Percentiles rank a stretch among this genome's conserved stretches.
phyloP scores from a whole-genome alignment of 2,329 filamentous ascomycete species.

The Neonectria coccinea region DNA sequence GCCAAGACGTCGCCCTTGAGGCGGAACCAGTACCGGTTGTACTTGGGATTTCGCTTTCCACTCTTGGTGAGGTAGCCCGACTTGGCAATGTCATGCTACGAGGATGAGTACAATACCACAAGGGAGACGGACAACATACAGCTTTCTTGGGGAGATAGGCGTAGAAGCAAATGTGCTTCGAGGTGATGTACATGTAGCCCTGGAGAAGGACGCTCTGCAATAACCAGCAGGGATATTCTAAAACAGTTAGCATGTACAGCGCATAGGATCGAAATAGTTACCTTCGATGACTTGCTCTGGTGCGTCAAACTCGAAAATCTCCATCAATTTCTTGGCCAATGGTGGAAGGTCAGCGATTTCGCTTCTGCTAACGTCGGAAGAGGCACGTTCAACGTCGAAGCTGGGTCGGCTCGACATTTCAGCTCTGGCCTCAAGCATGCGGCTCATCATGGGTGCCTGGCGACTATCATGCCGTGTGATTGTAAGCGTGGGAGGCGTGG shows the following conservation, averaged over 20 bases:
- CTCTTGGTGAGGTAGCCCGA: constrained; percentile 91
- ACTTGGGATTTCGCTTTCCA: constrained; percentile 87
- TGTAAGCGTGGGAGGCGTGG: constrained; percentile 41
- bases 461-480: constrained; percentile 52
- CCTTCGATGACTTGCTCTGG: constrained; percentile 87
- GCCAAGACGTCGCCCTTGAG: constrained; percentile 92
- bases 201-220: constrained; percentile 92
- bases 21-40: constrained; percentile 92
- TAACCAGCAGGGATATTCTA: constrained; percentile 94
- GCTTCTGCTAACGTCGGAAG: constrained; percentile 53
- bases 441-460: constrained; percentile 78
- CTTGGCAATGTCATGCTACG: constrained; percentile 78
- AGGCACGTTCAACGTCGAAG: constrained; percentile 65
- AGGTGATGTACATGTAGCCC: constrained; percentile 95
- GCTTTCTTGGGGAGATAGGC: constrained; percentile 96
- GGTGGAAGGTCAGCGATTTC: constrained; percentile 62
- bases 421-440: constrained; percentile 79
- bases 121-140: constrained; percentile 60
- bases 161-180: constrained; percentile 95
- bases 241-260: background rate
- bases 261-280: constrained; percentile 48
- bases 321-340: constrained; percentile 78
- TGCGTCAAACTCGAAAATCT: constrained; percentile 86
- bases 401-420: constrained; percentile 70
- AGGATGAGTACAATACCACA: constrained; percentile 28